These are phyloP conservation scores for Pleurotus pulmonarius DNA, from an alignment of 768 basidiomycete genomes.

Conservation along the genomic window DNA sequence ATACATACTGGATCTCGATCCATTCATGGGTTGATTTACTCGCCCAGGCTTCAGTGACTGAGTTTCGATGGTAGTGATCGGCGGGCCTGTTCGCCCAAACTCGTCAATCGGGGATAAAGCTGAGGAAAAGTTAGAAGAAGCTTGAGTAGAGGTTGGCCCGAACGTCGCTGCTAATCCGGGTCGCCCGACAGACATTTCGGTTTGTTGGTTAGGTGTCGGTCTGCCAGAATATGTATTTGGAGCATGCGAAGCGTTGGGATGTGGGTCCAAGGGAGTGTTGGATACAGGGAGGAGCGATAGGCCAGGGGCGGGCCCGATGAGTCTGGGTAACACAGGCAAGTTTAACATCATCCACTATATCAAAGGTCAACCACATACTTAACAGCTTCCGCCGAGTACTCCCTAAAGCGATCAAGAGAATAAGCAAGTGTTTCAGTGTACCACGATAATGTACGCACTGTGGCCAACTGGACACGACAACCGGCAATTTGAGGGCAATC, in stretches of 20 bases:
- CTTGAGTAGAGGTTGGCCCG: background rate
- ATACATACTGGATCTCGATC: background rate
- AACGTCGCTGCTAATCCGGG: background rate
- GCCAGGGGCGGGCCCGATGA: constrained; percentile 43
- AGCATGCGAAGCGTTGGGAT: background rate
- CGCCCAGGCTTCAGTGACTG: background rate
- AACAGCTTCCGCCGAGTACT: constrained; percentile 70
- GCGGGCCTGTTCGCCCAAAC: constrained; percentile 2
- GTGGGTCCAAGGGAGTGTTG: background rate
- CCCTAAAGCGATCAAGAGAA: constrained; percentile 31
- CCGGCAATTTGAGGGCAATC: constrained; percentile 69
- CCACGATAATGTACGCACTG: constrained; percentile 42
- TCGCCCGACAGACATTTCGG: constrained; percentile 8
- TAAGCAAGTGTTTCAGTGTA: constrained; percentile 1
- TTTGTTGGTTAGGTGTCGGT: constrained; percentile 3
- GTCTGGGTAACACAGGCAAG: constrained; percentile 23
- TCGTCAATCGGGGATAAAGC: background rate
- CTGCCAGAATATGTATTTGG: background rate
- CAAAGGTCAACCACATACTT: constrained; percentile 32
- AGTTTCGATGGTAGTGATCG: background rate
- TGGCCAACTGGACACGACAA: constrained; percentile 85
- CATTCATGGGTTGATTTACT: background rate
- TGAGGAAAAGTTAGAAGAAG: background rate
- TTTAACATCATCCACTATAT: constrained; percentile 4
- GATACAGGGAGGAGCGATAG: constrained; percentile 35